Evolutionary conservation across 176 grass and related monocot genomes (phyloP), one percentile per base, ranked within the genome.

Genomic region (Phyllostachys edulis): DNA sequence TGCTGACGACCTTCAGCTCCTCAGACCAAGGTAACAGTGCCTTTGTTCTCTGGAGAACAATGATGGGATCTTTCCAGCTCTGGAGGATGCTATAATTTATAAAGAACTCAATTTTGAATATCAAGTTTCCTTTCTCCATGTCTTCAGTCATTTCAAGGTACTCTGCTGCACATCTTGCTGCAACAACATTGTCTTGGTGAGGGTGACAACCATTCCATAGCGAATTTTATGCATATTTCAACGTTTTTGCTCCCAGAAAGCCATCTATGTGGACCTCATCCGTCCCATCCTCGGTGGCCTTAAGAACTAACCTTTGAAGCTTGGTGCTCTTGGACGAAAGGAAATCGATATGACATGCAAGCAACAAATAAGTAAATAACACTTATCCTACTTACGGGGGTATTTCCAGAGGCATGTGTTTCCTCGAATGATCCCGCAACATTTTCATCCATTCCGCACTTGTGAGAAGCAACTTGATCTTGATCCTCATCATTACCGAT

Each of bases 61-160:
- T 94, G 42, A 99, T 96, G 15, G 91, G 92, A 80, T 99, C 97
- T 84, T 99, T 99, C 97, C 97, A 99, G 71, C 97, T 91, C 24
- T 82, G 76, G 62, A 99, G 91, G 69, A 99, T 84, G 75, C 93
- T 94, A 8, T 93, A 92, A 77, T 94, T 96, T 45, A 99, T 72
- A 51, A 99, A 99, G 5, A 99, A 93, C 80, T 99, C 97, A 4
- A 99, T 99, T 86, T 96, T 99, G 85, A 91, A 96, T 87, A 99
- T 88, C 40, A 99, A 82, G 83, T 99, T 99, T 44, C 97, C 97
- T 78, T 94, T 99, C 17, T 99, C 97, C 73, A 92, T 80, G 24
- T 90, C 94, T 80, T 99, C 97, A 4, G 88, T 92, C 97, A 99
- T 99, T 87, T 96, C 93, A 34, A 99, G 91, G 74, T 88, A 92